Evolutionary conservation across 345 rosid species (phyloP).

Genomic region (Citrus mangshanensis): DNA sequence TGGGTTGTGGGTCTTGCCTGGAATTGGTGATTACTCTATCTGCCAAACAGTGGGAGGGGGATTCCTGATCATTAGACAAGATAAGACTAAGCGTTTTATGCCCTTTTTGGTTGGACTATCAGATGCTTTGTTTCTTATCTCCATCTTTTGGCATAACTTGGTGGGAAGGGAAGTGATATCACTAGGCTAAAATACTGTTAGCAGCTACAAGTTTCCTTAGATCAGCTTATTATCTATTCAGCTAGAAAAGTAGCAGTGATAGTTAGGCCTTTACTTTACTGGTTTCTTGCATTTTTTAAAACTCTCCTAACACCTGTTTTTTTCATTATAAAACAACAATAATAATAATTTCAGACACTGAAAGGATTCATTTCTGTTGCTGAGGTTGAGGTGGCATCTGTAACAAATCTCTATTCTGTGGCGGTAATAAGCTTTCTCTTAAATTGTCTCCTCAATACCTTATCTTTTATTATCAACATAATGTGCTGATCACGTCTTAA

Average conservation of each 20-base stretch:
- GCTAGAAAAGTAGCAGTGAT: not conserved
- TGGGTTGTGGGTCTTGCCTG: not conserved
- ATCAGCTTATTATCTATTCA: not conserved
- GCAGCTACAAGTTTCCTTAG: not conserved
- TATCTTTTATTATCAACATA: not conserved
- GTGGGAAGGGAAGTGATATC: not conserved
- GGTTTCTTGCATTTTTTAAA: not conserved
- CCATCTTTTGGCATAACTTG: not conserved
- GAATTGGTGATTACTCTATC: not conserved
- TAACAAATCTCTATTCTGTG: conserved; percentile 70
- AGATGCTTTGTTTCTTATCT: not conserved
- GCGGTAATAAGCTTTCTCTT: conserved; percentile 62
- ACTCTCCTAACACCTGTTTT: conserved; percentile 10
- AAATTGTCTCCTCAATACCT: conserved; percentile 8
- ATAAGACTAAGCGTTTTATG: not conserved
- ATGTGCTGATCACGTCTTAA: conserved; percentile 7
- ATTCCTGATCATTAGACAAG: not conserved
- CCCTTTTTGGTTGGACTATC: too few species aligned
- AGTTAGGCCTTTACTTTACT: not conserved
- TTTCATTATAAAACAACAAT: not conserved
- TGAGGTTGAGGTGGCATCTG: conserved; percentile 74
- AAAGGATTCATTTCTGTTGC: conserved; percentile 70
- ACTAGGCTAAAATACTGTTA: not conserved
- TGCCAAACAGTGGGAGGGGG: not conserved
- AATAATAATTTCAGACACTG: conserved; percentile 50